Conservation (phyloP, 2,329 filamentous ascomycete species). For the Ascocoryne sarcoides region DNA sequence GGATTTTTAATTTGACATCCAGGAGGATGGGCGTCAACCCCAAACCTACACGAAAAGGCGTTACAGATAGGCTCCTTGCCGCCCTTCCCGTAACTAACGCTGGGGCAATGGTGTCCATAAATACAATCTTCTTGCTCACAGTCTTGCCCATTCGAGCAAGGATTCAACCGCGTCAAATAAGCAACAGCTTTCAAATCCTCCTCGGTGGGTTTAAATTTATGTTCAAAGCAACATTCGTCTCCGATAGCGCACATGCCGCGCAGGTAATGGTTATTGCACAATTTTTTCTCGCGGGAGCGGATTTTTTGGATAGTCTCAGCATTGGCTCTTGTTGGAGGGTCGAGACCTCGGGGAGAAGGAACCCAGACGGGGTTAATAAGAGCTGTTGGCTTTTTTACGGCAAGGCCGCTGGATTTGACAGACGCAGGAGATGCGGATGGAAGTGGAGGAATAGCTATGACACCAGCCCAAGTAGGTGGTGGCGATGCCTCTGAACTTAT, state of each 20-base stretch:
- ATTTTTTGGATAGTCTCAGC: constrained; percentile 41
- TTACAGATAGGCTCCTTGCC: constrained; percentile 38
- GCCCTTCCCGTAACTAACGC: constrained; percentile 13
- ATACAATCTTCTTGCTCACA: constrained; percentile 50
- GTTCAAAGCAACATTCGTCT: constrained; percentile 47
- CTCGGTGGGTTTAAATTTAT: constrained; percentile 42
- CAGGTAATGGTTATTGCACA: constrained; percentile 56
- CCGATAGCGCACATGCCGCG: constrained; percentile 47
- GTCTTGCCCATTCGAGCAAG: constrained; percentile 48
- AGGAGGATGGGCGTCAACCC: constrained; percentile 44
- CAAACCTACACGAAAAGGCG: constrained; percentile 49
- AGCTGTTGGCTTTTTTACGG: constrained; percentile 8
- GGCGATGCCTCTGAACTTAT: constrained; percentile 19
- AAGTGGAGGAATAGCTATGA: constrained; percentile 22
- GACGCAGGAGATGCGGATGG: constrained; percentile 13
- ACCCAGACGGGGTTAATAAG: constrained; percentile 35
- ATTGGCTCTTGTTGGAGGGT: constrained; percentile 41
- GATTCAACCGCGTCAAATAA: constrained; percentile 47
- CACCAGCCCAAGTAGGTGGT: constrained; percentile 25
- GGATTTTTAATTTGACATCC: too few relatives aligned
- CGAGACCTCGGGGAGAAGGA: constrained; percentile 46
- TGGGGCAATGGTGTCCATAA: constrained; percentile 48
- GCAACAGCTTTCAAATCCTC: constrained; percentile 50
- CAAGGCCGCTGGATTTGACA: constrained; percentile 11
- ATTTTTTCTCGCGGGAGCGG: constrained; percentile 44